Percentiles rank a stretch among this genome's conserved stretches.
Evolutionary conservation across 192 early-diverging fungal genomes (phyloP).

Genomic region (Backusella westeae): DNA sequence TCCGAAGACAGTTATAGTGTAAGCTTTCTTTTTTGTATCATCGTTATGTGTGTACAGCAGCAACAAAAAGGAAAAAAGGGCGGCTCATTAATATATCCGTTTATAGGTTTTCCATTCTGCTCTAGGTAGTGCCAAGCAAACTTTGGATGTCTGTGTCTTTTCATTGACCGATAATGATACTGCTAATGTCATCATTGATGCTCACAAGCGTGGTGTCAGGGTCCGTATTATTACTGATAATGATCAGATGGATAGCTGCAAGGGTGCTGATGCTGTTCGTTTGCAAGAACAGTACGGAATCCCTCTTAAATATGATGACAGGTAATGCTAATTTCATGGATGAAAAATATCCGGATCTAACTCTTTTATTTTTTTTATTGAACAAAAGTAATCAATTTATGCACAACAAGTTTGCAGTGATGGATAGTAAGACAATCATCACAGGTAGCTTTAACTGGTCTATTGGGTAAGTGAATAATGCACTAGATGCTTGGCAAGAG

Average conservation of each 20-base stretch:
- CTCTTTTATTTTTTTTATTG: neutral
- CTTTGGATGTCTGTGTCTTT: slow-evolving; percentile 67
- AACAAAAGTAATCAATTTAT: slow-evolving; percentile 44
- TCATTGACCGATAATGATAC: slow-evolving; percentile 69
- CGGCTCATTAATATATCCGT: neutral
- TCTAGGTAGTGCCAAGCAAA: slow-evolving; percentile 41
- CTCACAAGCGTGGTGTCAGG: slow-evolving; percentile 41
- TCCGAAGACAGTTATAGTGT: slow-evolving; percentile 33
- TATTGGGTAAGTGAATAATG: slow-evolving; percentile 37
- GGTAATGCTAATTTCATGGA: neutral
- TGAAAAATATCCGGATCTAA: neutral
- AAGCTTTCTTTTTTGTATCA: neutral
- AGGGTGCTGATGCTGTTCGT: slow-evolving; percentile 29
- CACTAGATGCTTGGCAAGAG: neutral
- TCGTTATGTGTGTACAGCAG: neutral
- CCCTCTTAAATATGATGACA: slow-evolving; percentile 29
- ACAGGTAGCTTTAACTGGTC: slow-evolving; percentile 63
- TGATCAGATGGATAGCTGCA: slow-evolving; percentile 30
- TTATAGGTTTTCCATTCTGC: slow-evolving; percentile 26
- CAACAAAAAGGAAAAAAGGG: neutral
- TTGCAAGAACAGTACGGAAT: slow-evolving; percentile 20
- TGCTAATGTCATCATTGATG: slow-evolving; percentile 57
- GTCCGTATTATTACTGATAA: slow-evolving; percentile 72
- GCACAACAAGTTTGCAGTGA: slow-evolving; percentile 73
- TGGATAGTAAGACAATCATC: slow-evolving; percentile 58